Evolutionary conservation across 768 basidiomycete species (phyloP).

Genomic region (Lactarius sp.): DNA sequence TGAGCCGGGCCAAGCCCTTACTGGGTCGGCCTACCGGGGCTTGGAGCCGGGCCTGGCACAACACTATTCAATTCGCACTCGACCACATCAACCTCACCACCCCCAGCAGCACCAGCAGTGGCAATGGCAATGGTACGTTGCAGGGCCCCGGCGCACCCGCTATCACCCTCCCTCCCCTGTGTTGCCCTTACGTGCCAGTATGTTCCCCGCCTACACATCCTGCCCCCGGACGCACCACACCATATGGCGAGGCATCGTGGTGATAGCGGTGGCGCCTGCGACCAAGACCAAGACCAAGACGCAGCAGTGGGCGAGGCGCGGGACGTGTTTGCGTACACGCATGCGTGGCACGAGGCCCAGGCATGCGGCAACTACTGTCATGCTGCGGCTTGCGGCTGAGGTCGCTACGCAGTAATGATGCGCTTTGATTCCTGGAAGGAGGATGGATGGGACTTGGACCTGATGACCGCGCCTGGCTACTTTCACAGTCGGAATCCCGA

Average conservation of each 20-base stretch:
- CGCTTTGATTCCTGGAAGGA: conserved; percentile 22
- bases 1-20: too few relatives aligned
- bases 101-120: background rate
- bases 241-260: conserved; percentile 15
- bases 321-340: conserved; percentile 22
- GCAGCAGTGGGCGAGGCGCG: background rate
- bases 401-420: conserved; percentile 6
- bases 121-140: background rate
- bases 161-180: conserved; percentile 2
- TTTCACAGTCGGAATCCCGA: conserved; percentile 18
- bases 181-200: conserved; percentile 2
- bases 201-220: conserved; percentile 19
- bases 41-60: too few relatives aligned
- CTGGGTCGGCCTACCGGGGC: too few relatives aligned
- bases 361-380: background rate
- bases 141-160: background rate
- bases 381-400: conserved; percentile 7
- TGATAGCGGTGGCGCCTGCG: background rate
- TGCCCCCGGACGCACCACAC: conserved; percentile 15
- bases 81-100: background rate
- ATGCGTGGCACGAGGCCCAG: conserved; percentile 18
- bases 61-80: conserved; percentile 1
- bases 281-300: background rate
- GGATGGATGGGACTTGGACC: conserved; percentile 25
- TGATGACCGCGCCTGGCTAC: conserved; percentile 23